phyloP scores from a whole-genome alignment of 1,284 basidiomycete genomes.

The Pseudozyma tsukubaensis region DNA sequence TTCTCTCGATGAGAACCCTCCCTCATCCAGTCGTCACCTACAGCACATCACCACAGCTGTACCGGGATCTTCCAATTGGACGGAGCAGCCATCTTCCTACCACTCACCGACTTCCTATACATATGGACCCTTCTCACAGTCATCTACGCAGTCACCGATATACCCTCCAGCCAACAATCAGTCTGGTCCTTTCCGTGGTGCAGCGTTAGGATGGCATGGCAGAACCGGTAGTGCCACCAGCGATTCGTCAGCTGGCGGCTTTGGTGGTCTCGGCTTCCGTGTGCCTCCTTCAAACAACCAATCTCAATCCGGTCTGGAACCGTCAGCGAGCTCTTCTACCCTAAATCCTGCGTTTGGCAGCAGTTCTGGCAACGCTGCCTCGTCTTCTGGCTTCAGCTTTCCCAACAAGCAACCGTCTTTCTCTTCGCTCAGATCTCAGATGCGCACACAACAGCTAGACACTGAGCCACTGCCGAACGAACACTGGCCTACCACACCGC shows the following conservation, averaged over 20 bases:
- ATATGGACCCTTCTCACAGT: slow-evolving; percentile 13
- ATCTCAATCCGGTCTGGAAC: slow-evolving; percentile 12
- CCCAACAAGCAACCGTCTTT: slow-evolving; percentile 30
- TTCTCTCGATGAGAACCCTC: slow-evolving; percentile 29
- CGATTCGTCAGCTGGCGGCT: slow-evolving; percentile 48
- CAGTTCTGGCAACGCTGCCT: slow-evolving; percentile 1
- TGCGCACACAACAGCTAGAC: slow-evolving; percentile 25
- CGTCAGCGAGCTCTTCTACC: slow-evolving; percentile 11
- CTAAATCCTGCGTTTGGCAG: slow-evolving; percentile 17
- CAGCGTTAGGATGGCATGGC: slow-evolving; percentile 48
- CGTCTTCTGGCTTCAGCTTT: slow-evolving; percentile 37
- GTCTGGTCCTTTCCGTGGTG: slow-evolving; percentile 47
- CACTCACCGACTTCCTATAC: slow-evolving; percentile 16
- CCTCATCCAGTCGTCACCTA: slow-evolving; percentile 42
- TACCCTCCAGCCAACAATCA: slow-evolving; percentile 21
- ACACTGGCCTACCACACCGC: slow-evolving; percentile 30
- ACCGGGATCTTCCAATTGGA: slow-evolving; percentile 12
- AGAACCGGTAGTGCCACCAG: slow-evolving; percentile 48
- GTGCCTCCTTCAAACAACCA: slow-evolving; percentile 10
- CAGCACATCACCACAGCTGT: slow-evolving; percentile 37
- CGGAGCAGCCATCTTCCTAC: slow-evolving; percentile 11
- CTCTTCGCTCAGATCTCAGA: slow-evolving; percentile 31
- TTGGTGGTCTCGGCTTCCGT: slow-evolving; percentile 39
- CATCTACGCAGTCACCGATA: slow-evolving; percentile 26
- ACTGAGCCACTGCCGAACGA: slow-evolving; percentile 15